Conservation (phyloP, 2,329 filamentous ascomycete genomes). For the Trichophyton verrucosum region DNA sequence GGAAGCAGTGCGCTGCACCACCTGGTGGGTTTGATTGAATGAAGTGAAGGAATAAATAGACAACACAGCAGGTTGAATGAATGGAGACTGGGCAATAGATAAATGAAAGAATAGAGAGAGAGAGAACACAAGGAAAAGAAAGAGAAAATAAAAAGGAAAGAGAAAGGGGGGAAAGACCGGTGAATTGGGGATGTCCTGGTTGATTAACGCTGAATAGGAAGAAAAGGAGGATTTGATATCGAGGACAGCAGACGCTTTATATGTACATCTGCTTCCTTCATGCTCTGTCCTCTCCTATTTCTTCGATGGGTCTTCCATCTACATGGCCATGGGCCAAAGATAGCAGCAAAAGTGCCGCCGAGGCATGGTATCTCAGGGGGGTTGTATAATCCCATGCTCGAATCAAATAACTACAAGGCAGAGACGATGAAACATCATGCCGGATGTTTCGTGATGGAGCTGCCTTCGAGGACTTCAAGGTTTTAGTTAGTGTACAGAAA, state of each 20-base stretch:
- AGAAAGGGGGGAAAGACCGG: background rate
- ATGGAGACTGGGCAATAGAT: background rate
- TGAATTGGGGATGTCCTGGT: background rate
- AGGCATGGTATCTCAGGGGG: background rate
- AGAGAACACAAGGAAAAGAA: background rate
- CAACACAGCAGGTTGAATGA: background rate
- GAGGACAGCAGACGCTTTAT: conserved; percentile 2
- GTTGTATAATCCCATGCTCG: background rate
- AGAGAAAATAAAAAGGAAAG: conserved; percentile 6
- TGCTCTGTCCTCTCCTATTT: background rate
- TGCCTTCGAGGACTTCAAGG: background rate
- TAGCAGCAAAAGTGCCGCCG: background rate
- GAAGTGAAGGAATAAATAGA: background rate
- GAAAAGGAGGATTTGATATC: background rate
- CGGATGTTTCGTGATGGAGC: background rate
- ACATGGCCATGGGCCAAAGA: background rate
- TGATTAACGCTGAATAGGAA: conserved; percentile 2
- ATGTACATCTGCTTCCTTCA: background rate
- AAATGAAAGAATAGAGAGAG: background rate
- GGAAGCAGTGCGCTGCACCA: conserved; percentile 1
- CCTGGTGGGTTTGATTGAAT: background rate
- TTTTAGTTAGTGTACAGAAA: background rate
- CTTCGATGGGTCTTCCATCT: background rate
- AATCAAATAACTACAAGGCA: background rate
- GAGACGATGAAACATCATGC: background rate